phyloP scores from a whole-genome alignment of 306 rosid genomes.

The Rubus parviflorus region DNA sequence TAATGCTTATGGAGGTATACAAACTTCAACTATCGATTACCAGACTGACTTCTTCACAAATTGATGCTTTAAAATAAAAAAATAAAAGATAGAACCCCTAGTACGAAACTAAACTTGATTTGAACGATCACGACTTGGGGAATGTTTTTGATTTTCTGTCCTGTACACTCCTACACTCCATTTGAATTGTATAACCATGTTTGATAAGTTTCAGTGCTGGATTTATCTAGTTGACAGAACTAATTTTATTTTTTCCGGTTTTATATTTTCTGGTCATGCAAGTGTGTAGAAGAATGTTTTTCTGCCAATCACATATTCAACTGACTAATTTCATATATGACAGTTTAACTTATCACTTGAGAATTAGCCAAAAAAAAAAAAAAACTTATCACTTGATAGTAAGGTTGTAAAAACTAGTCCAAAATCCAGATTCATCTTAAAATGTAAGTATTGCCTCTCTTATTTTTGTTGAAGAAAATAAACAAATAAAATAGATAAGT shows the following conservation, averaged over 20 bases:
- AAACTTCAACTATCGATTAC: background rate
- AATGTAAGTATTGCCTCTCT: background rate
- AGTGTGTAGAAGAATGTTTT: background rate
- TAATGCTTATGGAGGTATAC: constrained; percentile 50
- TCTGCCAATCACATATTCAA: background rate
- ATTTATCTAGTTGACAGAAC: background rate
- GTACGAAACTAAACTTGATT: background rate
- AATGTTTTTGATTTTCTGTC: background rate
- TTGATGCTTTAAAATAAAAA: background rate
- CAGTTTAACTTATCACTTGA: constrained; percentile 1
- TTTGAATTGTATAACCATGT: background rate
- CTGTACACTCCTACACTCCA: background rate
- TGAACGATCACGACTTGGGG: background rate
- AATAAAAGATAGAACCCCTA: background rate
- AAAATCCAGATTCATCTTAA: background rate
- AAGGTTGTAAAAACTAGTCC: background rate
- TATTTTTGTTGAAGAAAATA: background rate
- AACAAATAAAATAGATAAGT: background rate
- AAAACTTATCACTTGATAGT: constrained; percentile 3
- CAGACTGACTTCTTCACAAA: background rate
- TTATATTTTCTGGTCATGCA: background rate
- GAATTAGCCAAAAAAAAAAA: too few relatives aligned
- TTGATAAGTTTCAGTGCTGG: background rate
- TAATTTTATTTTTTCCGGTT: background rate
- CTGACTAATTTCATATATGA: background rate